Evolutionary conservation across 352 stramenopile species (phyloP), one percentile per base, ranked within the genome.

Genomic region (Plasmopara muralis): DNA sequence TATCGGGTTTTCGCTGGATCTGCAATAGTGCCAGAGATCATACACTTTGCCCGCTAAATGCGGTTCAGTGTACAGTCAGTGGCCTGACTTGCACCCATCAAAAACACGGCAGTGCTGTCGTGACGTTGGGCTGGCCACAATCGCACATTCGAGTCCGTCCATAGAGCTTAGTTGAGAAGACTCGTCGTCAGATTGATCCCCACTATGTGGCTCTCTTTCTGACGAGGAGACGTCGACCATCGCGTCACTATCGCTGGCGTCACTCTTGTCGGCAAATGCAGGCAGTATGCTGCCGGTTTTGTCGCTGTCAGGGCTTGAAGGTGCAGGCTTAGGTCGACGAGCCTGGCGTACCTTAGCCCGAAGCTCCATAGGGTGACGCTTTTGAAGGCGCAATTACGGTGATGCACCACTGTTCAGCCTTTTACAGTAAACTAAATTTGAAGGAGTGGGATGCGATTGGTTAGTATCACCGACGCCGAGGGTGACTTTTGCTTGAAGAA

Each of bases 131-230:
- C 4, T 5, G 28, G 39, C 39, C n/a, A 43, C 39, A 25, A 43
- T 20, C 8, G 13, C 39, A 8, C 0, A 8, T 35, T 20, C 2
- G 18, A 43, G 9, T 12, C 31, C 31, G 4, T 35, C 31, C 31
- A 35, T 12, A 0, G 39, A 25, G 18, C 20, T 43, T 3, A 12
- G 15, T 43, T 12, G 15, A 25, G 0, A 28, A 9, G 39, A 13
- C 5, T 43, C 39, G 13, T 9, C 14, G 15, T 8, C 39, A 43
- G 39, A 43, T 28, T 43, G 39, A 28, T 43, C 13, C 15, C 39
- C 39, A 43, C 39, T 43, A 43, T 43, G 39, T 25, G 39, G 39
- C 39, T 43, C 39, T 7, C 39, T 18, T 5, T 43, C 39, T 12
- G 15, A 43, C 20, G 20, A 25, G 20, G 3, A 35, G 31, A 12